Evolutionary conservation across 257 asterid species (phyloP), one percentile per base, ranked within the genome.

Genomic region (Solanum stenotomum): DNA sequence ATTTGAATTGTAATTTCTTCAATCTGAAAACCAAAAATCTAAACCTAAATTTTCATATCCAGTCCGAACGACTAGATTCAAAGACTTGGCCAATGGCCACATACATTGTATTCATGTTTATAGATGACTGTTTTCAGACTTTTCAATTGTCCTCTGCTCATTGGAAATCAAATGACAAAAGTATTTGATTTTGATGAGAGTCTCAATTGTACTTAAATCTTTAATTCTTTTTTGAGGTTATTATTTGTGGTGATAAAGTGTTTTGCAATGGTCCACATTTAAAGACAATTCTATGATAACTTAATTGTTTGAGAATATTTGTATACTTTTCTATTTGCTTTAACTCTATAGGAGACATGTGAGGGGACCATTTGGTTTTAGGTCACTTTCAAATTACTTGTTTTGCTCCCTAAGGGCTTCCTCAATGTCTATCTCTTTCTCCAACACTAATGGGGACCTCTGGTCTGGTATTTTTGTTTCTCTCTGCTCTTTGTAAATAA

Each of bases 381-480:
- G 90, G 93, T 93, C 95, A 91, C 87, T 92, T 91, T 90, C 86
- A 82, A 85, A 59, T 88, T 89, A 87, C 92, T 88, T 87, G 81
- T 89, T 90, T 89, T 89, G 92, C 90, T 89, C 87, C 91, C 89
- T 59, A 16, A 68, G 37, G 85, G 91, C 91, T 88, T 88, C 92
- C 79, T 89, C 89, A 49, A 89, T 89, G 93, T 89, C 91, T 76
- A 76, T 87, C 91, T 83, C 90, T 92, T 88, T 90, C 59, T 91
- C 85, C 89, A 95, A 94, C 98, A 95, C 9, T 12, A n/a, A 88
- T 87, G 94, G 97, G 97, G 96, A 92, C 97, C 97, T 91, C 20
- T 94, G 98, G 98, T 94, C 95, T 88, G 93, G 93, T 92, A 89
- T 92, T 92, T 95, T 91, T 92, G 96, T 92, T 90, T 83, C 87